Evolutionary conservation across 2,329 filamentous ascomycete genomes (phyloP).

Genomic region (Penicillium thymicola): DNA sequence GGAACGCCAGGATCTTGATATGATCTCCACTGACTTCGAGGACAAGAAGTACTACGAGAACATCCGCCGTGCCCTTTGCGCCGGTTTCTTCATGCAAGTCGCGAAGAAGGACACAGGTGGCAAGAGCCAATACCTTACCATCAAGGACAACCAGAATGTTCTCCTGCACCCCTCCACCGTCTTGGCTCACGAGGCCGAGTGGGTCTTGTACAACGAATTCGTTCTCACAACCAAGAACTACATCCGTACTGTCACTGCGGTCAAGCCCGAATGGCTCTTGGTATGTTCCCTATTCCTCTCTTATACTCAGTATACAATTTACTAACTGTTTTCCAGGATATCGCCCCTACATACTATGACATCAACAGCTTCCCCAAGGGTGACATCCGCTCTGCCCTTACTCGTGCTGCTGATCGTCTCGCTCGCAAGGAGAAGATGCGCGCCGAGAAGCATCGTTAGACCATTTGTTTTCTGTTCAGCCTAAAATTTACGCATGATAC

Average conservation of each 20-base stretch:
- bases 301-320: neutral
- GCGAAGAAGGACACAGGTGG: conserved; percentile 86
- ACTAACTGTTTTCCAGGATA: conserved; percentile 60
- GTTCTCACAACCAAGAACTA: conserved; percentile 98
- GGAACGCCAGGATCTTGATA: conserved; percentile 83
- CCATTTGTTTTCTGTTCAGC: conserved; percentile 4
- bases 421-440: conserved; percentile 53
- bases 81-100: conserved; percentile 99
- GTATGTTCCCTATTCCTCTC: conserved; percentile 51
- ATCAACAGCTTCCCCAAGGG: conserved; percentile 76
- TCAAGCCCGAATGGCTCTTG: conserved; percentile 91
- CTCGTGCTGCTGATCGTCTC: conserved; percentile 54
- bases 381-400: conserved; percentile 70
- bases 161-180: conserved; percentile 92
- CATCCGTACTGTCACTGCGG: conserved; percentile 86
- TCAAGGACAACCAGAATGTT: conserved; percentile 95
- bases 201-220: conserved; percentile 98
- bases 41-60: conserved; percentile 98
- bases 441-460: conserved; percentile 36
- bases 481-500: conserved; percentile 11
- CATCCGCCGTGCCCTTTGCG: conserved; percentile 84
- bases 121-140: conserved; percentile 82
- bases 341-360: conserved; percentile 91
- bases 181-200: conserved; percentile 82
- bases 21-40: conserved; percentile 84